Base-by-base conservation (phyloP, 257 asterid species). In the Solanum chmielewskii region DNA sequence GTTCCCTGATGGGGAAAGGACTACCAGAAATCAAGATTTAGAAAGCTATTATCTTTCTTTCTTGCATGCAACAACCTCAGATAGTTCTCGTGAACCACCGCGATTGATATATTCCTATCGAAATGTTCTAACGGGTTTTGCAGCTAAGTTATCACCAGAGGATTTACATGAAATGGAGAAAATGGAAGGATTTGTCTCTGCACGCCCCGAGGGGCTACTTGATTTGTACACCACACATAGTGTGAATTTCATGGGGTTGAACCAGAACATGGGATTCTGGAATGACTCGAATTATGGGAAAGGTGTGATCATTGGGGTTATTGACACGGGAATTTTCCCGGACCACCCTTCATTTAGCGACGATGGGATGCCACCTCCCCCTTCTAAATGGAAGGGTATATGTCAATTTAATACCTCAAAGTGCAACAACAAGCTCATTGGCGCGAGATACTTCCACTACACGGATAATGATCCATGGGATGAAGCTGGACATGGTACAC, bases 341-440 rank as follows among this genome's bases (percentile, higher is more conserved):
- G 86, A 39, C 60, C 91, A 89, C 59, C 89, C 88, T 8, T 87
- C 91, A 0, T 91, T 91, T 85, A 39, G 21, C 8, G 89, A 84
- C 4, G 39, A 59, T 25, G 89, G 71, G 15, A 85, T 87, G 85
- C 87, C 89, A 2, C 86, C 86, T 29, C 89, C 86, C 2, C 91
- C 90, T 18, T 47, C 73, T 4, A 90, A 87, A 41, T 89, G 91
- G 92, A 91, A 87, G 62, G 92, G 91, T 18, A 45, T n/a, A 18
- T 91, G 91, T 56, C 87, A 85, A 8, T 60, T 86, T 11, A 18
- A 69, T n/a, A 21, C 20, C 0, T 27, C 13, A 0, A 14, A 47
- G 3, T 91, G 92, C 8, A 91, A 91, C 88, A 89, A 91, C n/a
- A 89, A 91, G 74, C 56, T 90, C 37, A 87, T 90, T 27, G 91